phyloP scores from a whole-genome alignment of 2,329 filamentous ascomycete genomes.

The Myrmaecium sp. region DNA sequence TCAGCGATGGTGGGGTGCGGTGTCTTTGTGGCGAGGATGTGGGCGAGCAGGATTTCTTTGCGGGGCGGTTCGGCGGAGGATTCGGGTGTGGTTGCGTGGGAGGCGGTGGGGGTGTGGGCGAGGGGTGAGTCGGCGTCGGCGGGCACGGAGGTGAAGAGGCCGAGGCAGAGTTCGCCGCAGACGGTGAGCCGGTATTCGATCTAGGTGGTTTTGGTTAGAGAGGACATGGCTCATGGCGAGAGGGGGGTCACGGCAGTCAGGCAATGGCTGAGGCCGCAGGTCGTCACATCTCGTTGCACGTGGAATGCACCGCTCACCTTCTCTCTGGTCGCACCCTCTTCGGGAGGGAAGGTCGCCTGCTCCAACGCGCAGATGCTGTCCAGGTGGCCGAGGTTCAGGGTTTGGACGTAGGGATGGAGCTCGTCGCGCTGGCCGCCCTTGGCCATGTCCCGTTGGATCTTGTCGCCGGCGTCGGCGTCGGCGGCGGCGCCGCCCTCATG shows the following conservation, averaged over 20 bases:
- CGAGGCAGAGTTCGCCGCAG: conserved; percentile 62
- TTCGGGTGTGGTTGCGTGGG: conserved; percentile 33
- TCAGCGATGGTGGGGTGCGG: conserved; percentile 49
- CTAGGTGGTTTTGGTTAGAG: conserved; percentile 26
- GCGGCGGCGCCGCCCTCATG: conserved; percentile 1
- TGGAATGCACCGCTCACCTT: conserved; percentile 33
- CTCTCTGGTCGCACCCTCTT: conserved; percentile 39
- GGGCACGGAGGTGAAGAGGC: conserved; percentile 59
- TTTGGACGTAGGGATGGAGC: conserved; percentile 57
- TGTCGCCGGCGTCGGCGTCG: conserved; percentile 5
- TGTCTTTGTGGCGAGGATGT: conserved; percentile 61
- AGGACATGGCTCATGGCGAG: no score
- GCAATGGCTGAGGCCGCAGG: conserved; percentile 1
- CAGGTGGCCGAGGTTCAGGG: conserved; percentile 49
- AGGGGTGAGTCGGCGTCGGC: conserved; percentile 23
- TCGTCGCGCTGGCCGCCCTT: conserved; percentile 31
- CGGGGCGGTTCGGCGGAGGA: conserved; percentile 36
- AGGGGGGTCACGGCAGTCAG: not conserved
- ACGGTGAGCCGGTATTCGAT: conserved; percentile 58
- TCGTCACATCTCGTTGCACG: not conserved
- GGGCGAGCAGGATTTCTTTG: conserved; percentile 53
- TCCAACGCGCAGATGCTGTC: conserved; percentile 45
- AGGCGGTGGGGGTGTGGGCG: conserved; percentile 23
- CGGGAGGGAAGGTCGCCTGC: conserved; percentile 38
- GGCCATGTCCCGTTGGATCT: conserved; percentile 8